Evolutionary conservation across 2,329 filamentous ascomycete species (phyloP), one percentile per base, ranked within the genome.

Genomic region (Colletotrichum musicola): DNA sequence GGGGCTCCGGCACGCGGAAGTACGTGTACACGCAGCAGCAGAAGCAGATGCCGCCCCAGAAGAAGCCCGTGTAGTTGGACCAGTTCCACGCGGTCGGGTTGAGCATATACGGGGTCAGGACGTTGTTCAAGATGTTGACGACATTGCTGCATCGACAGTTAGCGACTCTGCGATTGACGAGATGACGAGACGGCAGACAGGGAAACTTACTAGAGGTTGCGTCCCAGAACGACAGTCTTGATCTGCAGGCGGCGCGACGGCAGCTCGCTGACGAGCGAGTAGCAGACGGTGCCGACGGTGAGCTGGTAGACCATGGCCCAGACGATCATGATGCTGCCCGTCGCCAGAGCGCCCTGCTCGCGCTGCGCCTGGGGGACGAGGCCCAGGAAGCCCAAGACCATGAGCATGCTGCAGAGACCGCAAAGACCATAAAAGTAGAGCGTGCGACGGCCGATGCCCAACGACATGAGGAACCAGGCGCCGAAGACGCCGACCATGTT

Each of bases 91-190:
- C 92, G 1, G 84, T 86, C 0, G 94, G 93, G 81, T 97, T 97
- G 49, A 97, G 86, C 94, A 97, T 97, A 81, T 97, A 97, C 0
- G 94, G 94, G 0, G 93, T 97, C 47, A 97, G 80, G 4, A 97
- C 91, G 58, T 89, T 91, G 76, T 90, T 93, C 74, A 97, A 81
- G 72, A 98, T 97, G 71, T 88, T 91, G 50, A 95, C 92, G 58
- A 97, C 83, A 75, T 96, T 95, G 84, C 87, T 89, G 70, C 69
- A 71, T 46, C 6, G 58, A 9, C 20, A 12, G 66, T 68, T 47
- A 68, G 56, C 38, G 16, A 42, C 13, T 42, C 9, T 59, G 14
- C 20, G 22, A 30, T n/a, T 44, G 3, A 18, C 53, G 58, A 30
- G 40, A n/a, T 44, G 3, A 18, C 53, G 58, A 30, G 40, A 63